phyloP scores from a whole-genome alignment of 805 yeast genomes.

The Hanseniaspora jakobsenii region DNA sequence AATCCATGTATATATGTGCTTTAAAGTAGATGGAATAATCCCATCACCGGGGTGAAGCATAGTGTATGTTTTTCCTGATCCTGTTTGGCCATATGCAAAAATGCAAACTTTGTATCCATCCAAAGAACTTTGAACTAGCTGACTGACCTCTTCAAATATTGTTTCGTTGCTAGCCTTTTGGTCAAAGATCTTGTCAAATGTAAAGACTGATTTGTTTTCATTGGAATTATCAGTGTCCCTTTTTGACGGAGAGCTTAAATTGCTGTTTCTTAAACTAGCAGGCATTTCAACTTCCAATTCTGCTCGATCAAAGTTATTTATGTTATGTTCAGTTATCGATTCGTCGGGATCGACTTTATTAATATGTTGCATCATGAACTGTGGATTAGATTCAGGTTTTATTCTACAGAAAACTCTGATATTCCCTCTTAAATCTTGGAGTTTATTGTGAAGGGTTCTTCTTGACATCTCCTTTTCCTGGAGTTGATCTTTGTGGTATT shows the following conservation, averaged over 20 bases:
- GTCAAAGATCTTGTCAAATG: constrained; percentile 69
- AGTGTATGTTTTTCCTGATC: constrained; percentile 87
- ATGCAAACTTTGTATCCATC: constrained; percentile 90
- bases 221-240: neutral
- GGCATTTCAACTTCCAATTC: constrained; percentile 8
- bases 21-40: constrained; percentile 65
- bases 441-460: constrained; percentile 52
- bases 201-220: constrained; percentile 30
- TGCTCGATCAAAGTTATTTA: constrained; percentile 13
- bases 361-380: too few species aligned
- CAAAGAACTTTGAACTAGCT: constrained; percentile 68
- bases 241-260: constrained; percentile 2
- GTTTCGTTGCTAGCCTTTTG: constrained; percentile 41
- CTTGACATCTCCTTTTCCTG: constrained; percentile 44
- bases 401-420: constrained; percentile 83
- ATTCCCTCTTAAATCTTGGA: constrained; percentile 84
- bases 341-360: too few species aligned
- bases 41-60: constrained; percentile 69
- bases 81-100: constrained; percentile 95
- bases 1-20: constrained; percentile 53
- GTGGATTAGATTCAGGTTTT: constrained; percentile 36
- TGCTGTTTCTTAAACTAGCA: neutral
- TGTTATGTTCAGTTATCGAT: too few species aligned
- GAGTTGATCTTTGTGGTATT: constrained; percentile 30
- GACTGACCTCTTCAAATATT: constrained; percentile 75